phyloP scores from a whole-genome alignment of 192 early-diverging fungal species.

The Phlyctochytrium planicorne region DNA sequence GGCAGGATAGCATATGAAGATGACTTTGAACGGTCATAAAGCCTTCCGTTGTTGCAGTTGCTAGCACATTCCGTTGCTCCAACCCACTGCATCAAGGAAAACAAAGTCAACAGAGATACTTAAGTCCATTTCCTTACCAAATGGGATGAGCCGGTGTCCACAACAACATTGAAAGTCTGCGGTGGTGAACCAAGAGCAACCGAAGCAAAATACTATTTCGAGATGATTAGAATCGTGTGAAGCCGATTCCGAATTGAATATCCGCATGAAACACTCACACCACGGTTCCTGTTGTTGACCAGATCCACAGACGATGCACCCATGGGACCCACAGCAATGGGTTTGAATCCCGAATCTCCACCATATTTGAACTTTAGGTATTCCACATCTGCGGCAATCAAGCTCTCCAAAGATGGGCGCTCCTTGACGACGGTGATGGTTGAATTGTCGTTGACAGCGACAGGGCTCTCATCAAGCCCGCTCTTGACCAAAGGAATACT shows the following conservation, averaged over 20 bases:
- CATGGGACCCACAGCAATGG: background rate
- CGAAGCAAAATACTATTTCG: background rate
- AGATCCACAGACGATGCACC: background rate
- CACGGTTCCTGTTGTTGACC: background rate
- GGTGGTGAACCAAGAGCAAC: slow-evolving; percentile 57
- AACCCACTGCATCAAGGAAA: background rate
- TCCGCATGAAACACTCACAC: background rate
- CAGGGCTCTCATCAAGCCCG: no score
- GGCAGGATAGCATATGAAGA: background rate
- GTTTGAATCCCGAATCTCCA: background rate
- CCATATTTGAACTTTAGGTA: background rate
- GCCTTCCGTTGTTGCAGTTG: background rate
- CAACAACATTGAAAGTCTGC: slow-evolving; percentile 82
- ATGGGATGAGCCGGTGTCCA: slow-evolving; percentile 85
- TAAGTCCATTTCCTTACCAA: background rate
- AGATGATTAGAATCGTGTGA: background rate
- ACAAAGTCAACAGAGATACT: background rate
- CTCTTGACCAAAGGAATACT: no score
- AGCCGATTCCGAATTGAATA: background rate
- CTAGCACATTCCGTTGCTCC: background rate
- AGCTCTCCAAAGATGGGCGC: background rate
- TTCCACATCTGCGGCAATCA: background rate
- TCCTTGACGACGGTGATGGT: background rate
- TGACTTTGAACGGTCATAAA: background rate
- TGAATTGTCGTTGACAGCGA: no score